Percentiles rank a stretch among this genome's conserved stretches.
Evolutionary conservation across 352 stramenopile species (phyloP).

Genomic region (Pythium utonaiense): DNA sequence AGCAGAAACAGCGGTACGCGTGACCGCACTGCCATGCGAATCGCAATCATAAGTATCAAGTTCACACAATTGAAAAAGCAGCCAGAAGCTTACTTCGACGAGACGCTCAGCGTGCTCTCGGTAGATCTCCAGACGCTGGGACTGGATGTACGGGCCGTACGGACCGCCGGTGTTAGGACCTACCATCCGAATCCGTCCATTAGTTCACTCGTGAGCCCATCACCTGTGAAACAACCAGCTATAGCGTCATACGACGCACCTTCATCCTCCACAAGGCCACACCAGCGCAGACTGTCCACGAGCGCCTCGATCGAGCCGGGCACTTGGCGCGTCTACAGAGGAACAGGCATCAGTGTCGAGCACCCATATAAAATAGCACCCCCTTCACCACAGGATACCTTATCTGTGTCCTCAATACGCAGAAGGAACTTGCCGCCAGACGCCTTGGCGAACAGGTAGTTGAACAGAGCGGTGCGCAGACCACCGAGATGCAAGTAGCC

Average conservation of each 20-base stretch:
- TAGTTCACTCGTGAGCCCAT: too few species aligned
- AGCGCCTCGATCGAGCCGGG: conserved; percentile 83
- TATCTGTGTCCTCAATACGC: conserved; percentile 92
- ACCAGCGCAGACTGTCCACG: conserved; percentile 90
- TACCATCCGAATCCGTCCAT: conserved; percentile 9
- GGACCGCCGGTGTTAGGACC: conserved; percentile 86
- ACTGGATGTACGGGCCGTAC: conserved; percentile 97
- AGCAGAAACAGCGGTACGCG: conserved; percentile 97
- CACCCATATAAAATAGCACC: neutral
- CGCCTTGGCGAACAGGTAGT: conserved; percentile 90
- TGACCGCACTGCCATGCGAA: conserved; percentile 59
- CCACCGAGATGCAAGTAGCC: conserved; percentile 89
- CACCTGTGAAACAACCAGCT: too few species aligned
- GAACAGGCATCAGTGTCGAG: neutral
- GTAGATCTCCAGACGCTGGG: conserved; percentile 94
- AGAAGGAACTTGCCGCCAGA: conserved; percentile 84
- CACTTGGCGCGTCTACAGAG: conserved; percentile 69
- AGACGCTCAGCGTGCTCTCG: conserved; percentile 86
- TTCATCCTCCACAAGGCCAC: conserved; percentile 97
- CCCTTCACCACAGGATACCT: conserved; percentile 30
- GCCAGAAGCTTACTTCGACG: conserved; percentile 49
- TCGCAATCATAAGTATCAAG: neutral
- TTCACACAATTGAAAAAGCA: too few species aligned
- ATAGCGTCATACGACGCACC: too few species aligned
- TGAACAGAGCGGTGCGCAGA: conserved; percentile 90